Base-by-base conservation (phyloP, 805 yeast species). In the Kluyveromyces siamensis region DNA sequence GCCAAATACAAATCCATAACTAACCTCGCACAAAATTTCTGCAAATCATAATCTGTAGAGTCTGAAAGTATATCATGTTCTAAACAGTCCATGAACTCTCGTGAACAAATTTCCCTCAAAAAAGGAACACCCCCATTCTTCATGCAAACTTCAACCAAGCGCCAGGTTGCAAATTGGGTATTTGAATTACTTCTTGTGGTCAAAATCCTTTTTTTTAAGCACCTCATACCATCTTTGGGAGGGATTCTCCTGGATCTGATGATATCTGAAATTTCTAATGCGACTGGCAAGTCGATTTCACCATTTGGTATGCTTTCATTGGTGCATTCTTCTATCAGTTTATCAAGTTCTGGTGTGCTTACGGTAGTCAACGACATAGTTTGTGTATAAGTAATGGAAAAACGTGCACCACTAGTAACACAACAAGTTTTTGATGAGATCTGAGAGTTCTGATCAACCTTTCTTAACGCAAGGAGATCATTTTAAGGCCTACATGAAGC, bases 91-190 rank as follows among this genome's bases (percentile, higher is more conserved):
- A 89, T 76, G 55, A 91, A 91, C 63, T 91, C 97, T 53, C 88
- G 79, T 9, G 90, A 76, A 35, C 91, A 79, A 30, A 90, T 73
- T 58, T 88, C 96, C 18, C 71, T 73, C 19, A 91, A 72, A 58
- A 93, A 90, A 57, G 87, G 95, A 44, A 73, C 72, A 8, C 99
- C 99, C 43, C 96, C 90, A 63, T 93, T 93, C 68, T 93, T 93
- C 48, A 91, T 83, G 67, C 96, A 86, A 42, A 87, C 75, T 58
- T 93, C 98, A 33, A 84, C 73, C 52, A 93, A 71, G 59, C 84
- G 85, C 60, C 93, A 74, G 0, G 90, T 73, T 6, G 93, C 77
- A 27, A 81, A 73, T 59, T 87, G 86, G 9, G 82, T 77, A 63
- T 90, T 89, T 10, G 97, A 96, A 62, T 90, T 90, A 6, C 52